These are phyloP conservation scores for Trichoderma citrinoviride DNA, from an alignment of 2,329 filamentous ascomycete species.

Conservation along the genomic window DNA sequence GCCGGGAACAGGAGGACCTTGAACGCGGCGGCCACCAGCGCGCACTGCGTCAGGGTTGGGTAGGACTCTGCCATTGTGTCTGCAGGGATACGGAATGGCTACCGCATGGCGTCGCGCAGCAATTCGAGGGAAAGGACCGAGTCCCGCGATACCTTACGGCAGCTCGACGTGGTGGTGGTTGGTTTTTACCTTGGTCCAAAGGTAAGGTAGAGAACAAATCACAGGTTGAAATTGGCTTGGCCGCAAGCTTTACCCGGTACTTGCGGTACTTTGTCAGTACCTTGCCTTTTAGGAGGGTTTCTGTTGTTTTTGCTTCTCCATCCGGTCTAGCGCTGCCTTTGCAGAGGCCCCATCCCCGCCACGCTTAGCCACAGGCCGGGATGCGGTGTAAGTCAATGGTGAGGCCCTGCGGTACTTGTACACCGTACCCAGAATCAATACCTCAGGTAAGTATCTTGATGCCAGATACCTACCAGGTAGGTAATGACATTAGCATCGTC, in stretches of 20 bases:
- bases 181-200: too few relatives aligned
- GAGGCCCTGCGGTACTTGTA: too few relatives aligned
- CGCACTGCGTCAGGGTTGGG: slow-evolving; percentile 86
- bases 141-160: too few relatives aligned
- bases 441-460: too few relatives aligned
- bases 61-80: slow-evolving; percentile 71
- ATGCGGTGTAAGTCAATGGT: slow-evolving; percentile 18
- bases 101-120: slow-evolving; percentile 14
- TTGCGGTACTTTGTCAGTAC: too few relatives aligned
- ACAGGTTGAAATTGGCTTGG: not conserved
- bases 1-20: slow-evolving; percentile 91
- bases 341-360: not conserved
- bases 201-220: slow-evolving; percentile 18
- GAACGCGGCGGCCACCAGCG: slow-evolving; percentile 79
- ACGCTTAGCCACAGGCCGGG: slow-evolving; percentile 18
- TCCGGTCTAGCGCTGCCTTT: not conserved
- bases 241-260: not conserved
- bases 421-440: not conserved
- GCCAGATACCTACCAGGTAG: too few relatives aligned
- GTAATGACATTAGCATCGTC: not conserved
- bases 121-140: not conserved
- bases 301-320: not conserved
- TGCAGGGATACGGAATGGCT: slow-evolving; percentile 17
- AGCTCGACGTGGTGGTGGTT: not conserved
- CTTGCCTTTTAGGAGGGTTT: not conserved